Percentiles rank a stretch among this genome's conserved stretches.
phyloP scores from a whole-genome alignment of 2,329 filamentous ascomycete species.

The Cladobotryum protrusum region DNA sequence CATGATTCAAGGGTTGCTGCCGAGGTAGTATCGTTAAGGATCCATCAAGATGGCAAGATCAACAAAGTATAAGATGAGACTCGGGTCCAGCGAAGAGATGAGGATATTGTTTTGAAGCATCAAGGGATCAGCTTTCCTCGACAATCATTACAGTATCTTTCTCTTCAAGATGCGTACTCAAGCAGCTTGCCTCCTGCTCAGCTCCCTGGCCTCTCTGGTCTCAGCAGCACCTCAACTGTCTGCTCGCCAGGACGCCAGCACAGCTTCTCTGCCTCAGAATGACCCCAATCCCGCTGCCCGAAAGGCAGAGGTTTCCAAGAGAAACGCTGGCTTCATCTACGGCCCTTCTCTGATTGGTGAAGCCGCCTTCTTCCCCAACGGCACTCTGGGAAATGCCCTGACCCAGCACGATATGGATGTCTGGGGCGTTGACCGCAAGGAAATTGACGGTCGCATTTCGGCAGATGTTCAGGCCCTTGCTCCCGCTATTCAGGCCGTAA shows the following conservation, averaged over 20 bases:
- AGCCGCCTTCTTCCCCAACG: conserved; percentile 16
- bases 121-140: too few species aligned
- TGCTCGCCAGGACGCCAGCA: conserved; percentile 1
- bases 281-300: conserved; percentile 10
- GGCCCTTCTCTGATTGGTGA: conserved; percentile 17
- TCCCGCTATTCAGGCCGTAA: conserved; percentile 5
- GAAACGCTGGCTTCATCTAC: conserved; percentile 12
- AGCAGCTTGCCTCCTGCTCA: conserved; percentile 1
- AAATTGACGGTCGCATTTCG: conserved; percentile 12
- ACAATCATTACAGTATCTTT: not conserved
- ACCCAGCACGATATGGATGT: conserved; percentile 11
- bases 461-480: conserved; percentile 8
- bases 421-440: conserved; percentile 13
- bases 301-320: conserved; percentile 8
- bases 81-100: too few species aligned
- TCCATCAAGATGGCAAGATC: too few species aligned
- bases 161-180: conserved; percentile 3
- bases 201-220: not conserved
- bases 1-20: too few species aligned
- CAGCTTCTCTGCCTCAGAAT: conserved; percentile 11
- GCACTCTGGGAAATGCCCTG: conserved; percentile 14
- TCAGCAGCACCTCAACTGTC: conserved; percentile 1
- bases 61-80: too few species aligned
- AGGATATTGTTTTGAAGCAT: too few species aligned
- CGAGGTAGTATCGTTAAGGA: too few species aligned